Percentiles rank a stretch among this genome's conserved stretches.
Evolutionary conservation across 2,329 filamentous ascomycete species (phyloP).

Genomic region (Fusarium sarcochroum): DNA sequence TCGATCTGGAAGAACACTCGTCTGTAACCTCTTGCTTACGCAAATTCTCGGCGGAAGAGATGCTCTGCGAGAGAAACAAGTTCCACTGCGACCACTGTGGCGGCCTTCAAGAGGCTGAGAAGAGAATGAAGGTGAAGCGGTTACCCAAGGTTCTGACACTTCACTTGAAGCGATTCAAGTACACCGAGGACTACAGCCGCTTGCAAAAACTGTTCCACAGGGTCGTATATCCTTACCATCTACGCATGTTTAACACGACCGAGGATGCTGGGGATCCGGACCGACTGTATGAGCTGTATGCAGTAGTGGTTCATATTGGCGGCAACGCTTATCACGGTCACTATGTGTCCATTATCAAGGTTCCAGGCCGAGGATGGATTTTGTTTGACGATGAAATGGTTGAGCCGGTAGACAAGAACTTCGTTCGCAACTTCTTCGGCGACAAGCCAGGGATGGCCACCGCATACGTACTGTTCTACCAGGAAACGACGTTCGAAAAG

Average conservation of each 20-base stretch:
- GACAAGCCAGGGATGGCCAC: constrained; percentile 92
- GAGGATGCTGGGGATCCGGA: constrained; percentile 95
- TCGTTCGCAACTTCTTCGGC: constrained; percentile 97
- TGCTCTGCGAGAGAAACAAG: constrained; percentile 98
- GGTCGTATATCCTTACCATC: constrained; percentile 96
- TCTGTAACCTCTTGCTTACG: constrained; percentile 95
- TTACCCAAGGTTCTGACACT: constrained; percentile 91
- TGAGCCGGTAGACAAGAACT: constrained; percentile 96
- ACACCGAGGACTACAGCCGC: constrained; percentile 93
- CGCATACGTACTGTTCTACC: constrained; percentile 97
- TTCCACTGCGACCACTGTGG: constrained; percentile 99
- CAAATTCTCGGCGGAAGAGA: constrained; percentile 98
- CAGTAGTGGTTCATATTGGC: constrained; percentile 96
- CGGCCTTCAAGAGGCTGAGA: constrained; percentile 96
- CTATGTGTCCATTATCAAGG: constrained; percentile 98
- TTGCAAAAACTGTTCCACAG: constrained; percentile 97
- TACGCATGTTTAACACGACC: constrained; percentile 97
- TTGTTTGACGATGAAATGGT: constrained; percentile 99
- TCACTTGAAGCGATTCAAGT: constrained; percentile 98
- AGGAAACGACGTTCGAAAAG: constrained; percentile 83
- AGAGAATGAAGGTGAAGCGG: constrained; percentile 98
- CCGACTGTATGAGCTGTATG: constrained; percentile 94
- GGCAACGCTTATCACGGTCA: constrained; percentile 97
- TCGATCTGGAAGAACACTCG: constrained; percentile 94
- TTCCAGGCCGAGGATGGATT: constrained; percentile 94